phyloP scores from a whole-genome alignment of 805 yeast species.

The Suhomyces vadensis region DNA sequence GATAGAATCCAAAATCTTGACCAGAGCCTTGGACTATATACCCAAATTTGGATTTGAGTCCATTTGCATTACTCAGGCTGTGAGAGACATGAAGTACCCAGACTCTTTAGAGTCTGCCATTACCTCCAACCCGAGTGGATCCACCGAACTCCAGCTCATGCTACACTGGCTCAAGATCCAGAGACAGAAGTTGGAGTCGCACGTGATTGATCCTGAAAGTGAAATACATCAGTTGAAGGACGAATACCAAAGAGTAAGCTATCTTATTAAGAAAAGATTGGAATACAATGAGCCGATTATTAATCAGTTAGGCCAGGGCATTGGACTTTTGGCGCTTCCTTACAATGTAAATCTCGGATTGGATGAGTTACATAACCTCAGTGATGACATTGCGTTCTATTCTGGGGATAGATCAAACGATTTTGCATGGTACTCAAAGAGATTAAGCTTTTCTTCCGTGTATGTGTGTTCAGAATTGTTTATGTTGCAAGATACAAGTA shows the following conservation, averaged over 20 bases:
- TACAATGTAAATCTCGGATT: constrained; percentile 56
- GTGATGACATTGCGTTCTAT: constrained; percentile 80
- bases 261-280: constrained; percentile 51
- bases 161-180: constrained; percentile 49
- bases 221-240: constrained; percentile 28
- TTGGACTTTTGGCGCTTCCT: constrained; percentile 67
- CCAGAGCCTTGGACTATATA: constrained; percentile 40
- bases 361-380: constrained; percentile 67
- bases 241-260: constrained; percentile 46
- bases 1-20: constrained; percentile 44
- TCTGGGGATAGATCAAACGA: constrained; percentile 81
- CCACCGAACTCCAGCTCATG: constrained; percentile 58
- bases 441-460: constrained; percentile 66
- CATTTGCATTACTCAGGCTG: constrained; percentile 49
- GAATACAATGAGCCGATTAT: constrained; percentile 50
- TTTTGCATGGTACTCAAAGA: constrained; percentile 90
- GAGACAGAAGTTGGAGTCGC: constrained; percentile 36
- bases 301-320: constrained; percentile 47
- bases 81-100: constrained; percentile 49
- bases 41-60: constrained; percentile 55
- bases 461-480: constrained; percentile 77
- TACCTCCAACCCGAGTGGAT: constrained; percentile 38
- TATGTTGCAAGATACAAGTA: constrained; percentile 74
- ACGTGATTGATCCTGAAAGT: constrained; percentile 27
- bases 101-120: constrained; percentile 51